phyloP scores from a whole-genome alignment of 495 filamentous ascomycete genomes.

The Aspergillus hancockii region DNA sequence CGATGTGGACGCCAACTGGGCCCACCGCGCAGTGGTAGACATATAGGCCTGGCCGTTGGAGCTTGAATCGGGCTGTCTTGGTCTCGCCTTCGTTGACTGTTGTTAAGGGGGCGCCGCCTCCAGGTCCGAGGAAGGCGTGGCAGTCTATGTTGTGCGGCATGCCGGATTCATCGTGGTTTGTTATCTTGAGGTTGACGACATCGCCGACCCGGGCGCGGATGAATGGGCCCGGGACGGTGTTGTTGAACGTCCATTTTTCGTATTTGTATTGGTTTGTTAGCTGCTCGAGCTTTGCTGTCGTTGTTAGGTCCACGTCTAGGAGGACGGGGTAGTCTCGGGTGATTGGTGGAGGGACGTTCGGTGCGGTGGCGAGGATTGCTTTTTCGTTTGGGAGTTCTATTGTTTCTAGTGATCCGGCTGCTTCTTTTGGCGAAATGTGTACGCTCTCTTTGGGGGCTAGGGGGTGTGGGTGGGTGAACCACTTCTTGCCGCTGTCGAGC shows the following conservation, averaged over 20 bases:
- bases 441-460: not conserved
- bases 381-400: slow-evolving; percentile 13
- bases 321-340: slow-evolving; percentile 18
- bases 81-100: slow-evolving; percentile 22
- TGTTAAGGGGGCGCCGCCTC: slow-evolving; percentile 20
- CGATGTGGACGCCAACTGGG: slow-evolving; percentile 26
- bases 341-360: slow-evolving; percentile 20
- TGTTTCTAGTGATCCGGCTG: not conserved
- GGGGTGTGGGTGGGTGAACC: not conserved
- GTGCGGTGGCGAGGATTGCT: slow-evolving; percentile 18
- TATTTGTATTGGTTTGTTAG: slow-evolving; percentile 24
- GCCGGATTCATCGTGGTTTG: slow-evolving; percentile 21
- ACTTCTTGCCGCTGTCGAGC: not conserved
- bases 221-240: slow-evolving; percentile 24
- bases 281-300: slow-evolving; percentile 14
- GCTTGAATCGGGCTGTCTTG: slow-evolving; percentile 21
- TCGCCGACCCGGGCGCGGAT: slow-evolving; percentile 24
- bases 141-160: slow-evolving; percentile 25
- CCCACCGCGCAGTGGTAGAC: slow-evolving; percentile 24
- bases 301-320: slow-evolving; percentile 18
- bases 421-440: not conserved
- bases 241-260: slow-evolving; percentile 27
- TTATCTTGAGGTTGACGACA: slow-evolving; percentile 19
- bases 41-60: slow-evolving; percentile 17
- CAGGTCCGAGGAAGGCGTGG: slow-evolving; percentile 20